Base-by-base conservation (phyloP, 257 asterid species). In the Gardenia jasminoides region DNA sequence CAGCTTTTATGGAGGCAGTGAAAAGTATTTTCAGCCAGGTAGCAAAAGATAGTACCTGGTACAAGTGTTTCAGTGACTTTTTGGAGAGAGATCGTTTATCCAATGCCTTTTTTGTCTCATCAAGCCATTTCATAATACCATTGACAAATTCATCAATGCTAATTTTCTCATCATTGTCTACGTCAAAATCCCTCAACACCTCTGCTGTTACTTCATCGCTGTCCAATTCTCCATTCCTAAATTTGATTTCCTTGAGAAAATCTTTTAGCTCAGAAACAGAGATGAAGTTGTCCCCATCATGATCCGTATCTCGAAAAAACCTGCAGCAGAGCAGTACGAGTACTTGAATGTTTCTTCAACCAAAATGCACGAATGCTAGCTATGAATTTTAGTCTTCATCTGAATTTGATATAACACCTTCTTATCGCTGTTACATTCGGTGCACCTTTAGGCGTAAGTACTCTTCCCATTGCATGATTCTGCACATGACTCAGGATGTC, bases 91-190 rank as follows among this genome's bases (percentile, higher is more conserved):
- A 85, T 73, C 89, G 70, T 73, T 83, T 89, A 41, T 70, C 81
- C 85, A 87, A 80, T 67, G 92, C 86, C n/a, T 87, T 83, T 81
- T 86, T 88, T 6, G 90, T 86, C 58, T 87, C 91, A 65, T 87
- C 92, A 17, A 92, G 84, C 93, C 92, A 92, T 75, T 86, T 90
- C 1, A 47, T 82, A 81, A 87, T 81, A 52, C 93, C 94, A 47
- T 24, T 66, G 28, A 87, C 88, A 80, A 92, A 90, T 72, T 92
- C 97, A 20, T 87, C 90, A 75, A 77, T 17, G 7, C 88, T 85
- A 61, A 92, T 88, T 82, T 84, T 88, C 56, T 78, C 81, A 72
- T 91, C 92, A 3, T 59, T 44, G 70, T 89, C 84, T 3, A 75
- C 19, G 72, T 91, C 94, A 74, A 88, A 89, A 15, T 81, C 89